Evolutionary conservation across 768 basidiomycete genomes (phyloP).

Genomic region (Tulasnella sp.): DNA sequence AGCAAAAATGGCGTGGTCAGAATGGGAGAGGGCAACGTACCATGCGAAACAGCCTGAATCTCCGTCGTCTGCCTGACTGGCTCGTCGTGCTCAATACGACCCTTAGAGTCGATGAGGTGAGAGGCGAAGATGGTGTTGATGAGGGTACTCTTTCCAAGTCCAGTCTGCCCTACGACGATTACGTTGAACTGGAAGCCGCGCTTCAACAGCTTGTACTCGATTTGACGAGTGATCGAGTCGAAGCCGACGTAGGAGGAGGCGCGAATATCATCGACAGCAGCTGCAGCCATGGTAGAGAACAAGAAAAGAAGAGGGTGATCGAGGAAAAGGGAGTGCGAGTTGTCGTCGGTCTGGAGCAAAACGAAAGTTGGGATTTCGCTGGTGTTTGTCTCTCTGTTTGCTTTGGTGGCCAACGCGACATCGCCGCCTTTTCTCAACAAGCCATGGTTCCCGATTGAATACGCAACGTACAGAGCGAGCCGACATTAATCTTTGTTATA

Average conservation of each 20-base stretch:
- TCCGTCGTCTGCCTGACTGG: slow-evolving; percentile 93
- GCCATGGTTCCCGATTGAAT: too few relatives aligned
- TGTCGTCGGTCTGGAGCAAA: background rate
- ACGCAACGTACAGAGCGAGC: too few relatives aligned
- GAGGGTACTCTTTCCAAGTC: slow-evolving; percentile 94
- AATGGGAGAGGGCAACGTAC: slow-evolving; percentile 35
- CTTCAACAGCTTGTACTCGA: slow-evolving; percentile 98
- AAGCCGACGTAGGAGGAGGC: slow-evolving; percentile 94
- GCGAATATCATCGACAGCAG: slow-evolving; percentile 63
- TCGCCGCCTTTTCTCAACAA: background rate
- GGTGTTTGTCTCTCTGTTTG: background rate
- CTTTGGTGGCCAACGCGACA: background rate
- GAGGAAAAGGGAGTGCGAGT: background rate
- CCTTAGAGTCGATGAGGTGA: slow-evolving; percentile 96
- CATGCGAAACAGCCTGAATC: slow-evolving; percentile 89
- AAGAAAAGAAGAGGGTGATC: background rate
- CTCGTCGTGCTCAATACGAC: slow-evolving; percentile 76
- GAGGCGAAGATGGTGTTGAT: slow-evolving; percentile 99
- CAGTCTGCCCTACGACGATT: slow-evolving; percentile 94
- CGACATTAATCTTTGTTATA: too few relatives aligned
- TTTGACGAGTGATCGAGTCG: slow-evolving; percentile 94
- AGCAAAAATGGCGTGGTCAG: background rate
- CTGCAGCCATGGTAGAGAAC: slow-evolving; percentile 29
- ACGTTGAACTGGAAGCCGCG: slow-evolving; percentile 99
- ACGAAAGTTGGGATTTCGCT: background rate